Conservation (phyloP, 1,139 yeast genomes). For the Hansenula sp. region DNA sequence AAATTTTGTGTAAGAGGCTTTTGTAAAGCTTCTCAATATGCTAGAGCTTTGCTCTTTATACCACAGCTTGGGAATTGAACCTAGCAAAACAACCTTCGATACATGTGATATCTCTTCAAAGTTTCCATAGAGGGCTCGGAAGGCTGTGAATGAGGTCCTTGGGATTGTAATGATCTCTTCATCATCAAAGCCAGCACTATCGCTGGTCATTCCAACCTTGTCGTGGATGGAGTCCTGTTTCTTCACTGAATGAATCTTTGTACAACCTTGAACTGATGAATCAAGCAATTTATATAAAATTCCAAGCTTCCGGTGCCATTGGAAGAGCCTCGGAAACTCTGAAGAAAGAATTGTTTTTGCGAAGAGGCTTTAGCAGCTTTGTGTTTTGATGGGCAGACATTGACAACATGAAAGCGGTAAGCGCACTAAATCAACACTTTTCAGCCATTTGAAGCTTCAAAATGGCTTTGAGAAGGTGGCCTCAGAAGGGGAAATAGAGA, state of each 20-base stretch:
- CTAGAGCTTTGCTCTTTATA: slow-evolving; percentile 29
- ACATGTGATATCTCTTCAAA: slow-evolving; percentile 46
- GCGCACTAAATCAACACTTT: background rate
- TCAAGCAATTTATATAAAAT: too few relatives aligned
- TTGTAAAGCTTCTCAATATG: slow-evolving; percentile 16
- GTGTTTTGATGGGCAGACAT: too few relatives aligned
- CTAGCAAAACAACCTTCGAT: slow-evolving; percentile 52
- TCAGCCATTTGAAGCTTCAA: background rate
- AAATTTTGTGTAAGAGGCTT: slow-evolving; percentile 23
- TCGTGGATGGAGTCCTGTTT: too few relatives aligned
- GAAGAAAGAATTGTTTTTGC: too few relatives aligned
- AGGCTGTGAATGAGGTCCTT: slow-evolving; percentile 56
- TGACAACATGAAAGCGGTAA: background rate
- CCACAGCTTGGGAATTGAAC: slow-evolving; percentile 67
- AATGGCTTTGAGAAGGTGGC: background rate
- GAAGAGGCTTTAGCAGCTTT: too few relatives aligned
- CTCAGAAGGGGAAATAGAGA: too few relatives aligned
- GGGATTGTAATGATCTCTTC: slow-evolving; percentile 4
- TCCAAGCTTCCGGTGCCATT: too few relatives aligned
- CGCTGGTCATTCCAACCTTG: background rate
- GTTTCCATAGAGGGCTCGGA: slow-evolving; percentile 50
- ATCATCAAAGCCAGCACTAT: background rate
- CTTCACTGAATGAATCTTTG: too few relatives aligned
- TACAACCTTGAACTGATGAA: background rate
- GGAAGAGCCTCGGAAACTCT: too few relatives aligned